Conservation (phyloP, 1,284 basidiomycete genomes). For the Mycosarcoma maydis region DNA sequence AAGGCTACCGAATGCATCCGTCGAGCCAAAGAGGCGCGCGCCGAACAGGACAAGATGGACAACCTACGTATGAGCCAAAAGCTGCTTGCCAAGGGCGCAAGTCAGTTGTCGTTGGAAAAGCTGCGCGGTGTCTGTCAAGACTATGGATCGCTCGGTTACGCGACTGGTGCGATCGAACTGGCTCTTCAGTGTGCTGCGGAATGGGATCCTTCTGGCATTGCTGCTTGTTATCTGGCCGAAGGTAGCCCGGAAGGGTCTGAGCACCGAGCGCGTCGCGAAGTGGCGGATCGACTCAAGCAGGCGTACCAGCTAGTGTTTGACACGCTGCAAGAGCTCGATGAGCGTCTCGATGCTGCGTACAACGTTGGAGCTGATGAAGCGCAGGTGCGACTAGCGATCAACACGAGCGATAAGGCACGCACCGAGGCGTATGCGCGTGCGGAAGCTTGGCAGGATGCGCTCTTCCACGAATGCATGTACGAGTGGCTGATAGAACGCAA, state of each 20-base stretch:
- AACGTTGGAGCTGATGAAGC: constrained; percentile 42
- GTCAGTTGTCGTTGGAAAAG: constrained; percentile 83
- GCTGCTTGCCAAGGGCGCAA: constrained; percentile 85
- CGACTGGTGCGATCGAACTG: constrained; percentile 85
- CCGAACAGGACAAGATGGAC: constrained; percentile 68
- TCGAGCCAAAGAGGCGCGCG: constrained; percentile 83
- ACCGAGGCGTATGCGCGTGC: constrained; percentile 69
- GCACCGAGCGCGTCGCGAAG: constrained; percentile 71
- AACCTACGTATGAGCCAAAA: constrained; percentile 65
- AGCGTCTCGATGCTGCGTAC: constrained; percentile 62
- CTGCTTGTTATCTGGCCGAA: constrained; percentile 68
- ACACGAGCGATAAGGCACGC: constrained; percentile 58
- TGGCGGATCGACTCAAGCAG: constrained; percentile 71
- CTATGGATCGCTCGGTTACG: constrained; percentile 83
- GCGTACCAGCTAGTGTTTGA: constrained; percentile 76
- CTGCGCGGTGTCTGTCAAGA: constrained; percentile 84
- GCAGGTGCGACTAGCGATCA: constrained; percentile 54
- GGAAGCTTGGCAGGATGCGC: constrained; percentile 83
- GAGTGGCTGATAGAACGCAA: constrained; percentile 87
- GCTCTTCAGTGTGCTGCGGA: constrained; percentile 84
- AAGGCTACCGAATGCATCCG: constrained; percentile 96
- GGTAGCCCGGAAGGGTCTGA: constrained; percentile 75
- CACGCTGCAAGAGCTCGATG: constrained; percentile 82
- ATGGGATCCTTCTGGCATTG: constrained; percentile 77
- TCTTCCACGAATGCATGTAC: constrained; percentile 94